phyloP scores from a whole-genome alignment of 495 filamentous ascomycete genomes.

The Lindgomyces ingoldianus region DNA sequence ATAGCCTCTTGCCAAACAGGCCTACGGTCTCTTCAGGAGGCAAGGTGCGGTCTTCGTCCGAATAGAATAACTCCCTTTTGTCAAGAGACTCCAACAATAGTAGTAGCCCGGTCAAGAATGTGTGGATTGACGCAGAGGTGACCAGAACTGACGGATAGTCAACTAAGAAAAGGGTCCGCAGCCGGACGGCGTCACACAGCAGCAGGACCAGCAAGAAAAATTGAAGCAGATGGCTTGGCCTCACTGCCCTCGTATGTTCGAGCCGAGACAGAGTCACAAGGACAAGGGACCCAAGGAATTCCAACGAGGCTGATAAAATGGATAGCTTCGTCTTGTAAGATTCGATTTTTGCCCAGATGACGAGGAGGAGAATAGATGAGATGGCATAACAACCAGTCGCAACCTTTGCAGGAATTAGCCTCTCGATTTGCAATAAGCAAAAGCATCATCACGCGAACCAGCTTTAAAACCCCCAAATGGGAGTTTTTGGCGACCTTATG shows the following conservation, averaged over 20 bases:
- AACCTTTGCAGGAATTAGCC: constrained; percentile 12
- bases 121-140: constrained; percentile 24
- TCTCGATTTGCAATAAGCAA: background rate
- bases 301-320: constrained; percentile 14
- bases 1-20: constrained; percentile 22
- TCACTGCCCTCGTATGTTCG: constrained; percentile 28
- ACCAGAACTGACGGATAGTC: constrained; percentile 15
- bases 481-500: constrained; percentile 25
- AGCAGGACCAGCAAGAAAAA: constrained; percentile 34
- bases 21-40: constrained; percentile 32
- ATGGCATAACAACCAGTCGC: constrained; percentile 18
- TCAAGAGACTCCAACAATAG: constrained; percentile 33
- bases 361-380: constrained; percentile 27
- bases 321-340: constrained; percentile 27
- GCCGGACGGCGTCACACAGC: constrained; percentile 26
- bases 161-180: constrained; percentile 33
- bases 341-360: constrained; percentile 29
- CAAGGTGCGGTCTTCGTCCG: constrained; percentile 16
- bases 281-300: constrained; percentile 20
- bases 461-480: constrained; percentile 28
- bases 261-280: constrained; percentile 23
- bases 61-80: constrained; percentile 26
- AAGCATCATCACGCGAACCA: constrained; percentile 5
- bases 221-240: constrained; percentile 34
- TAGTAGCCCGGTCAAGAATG: constrained; percentile 23